Base-by-base conservation (phyloP, 2,329 filamentous ascomycete genomes). In the Ramichloridium luteum region DNA sequence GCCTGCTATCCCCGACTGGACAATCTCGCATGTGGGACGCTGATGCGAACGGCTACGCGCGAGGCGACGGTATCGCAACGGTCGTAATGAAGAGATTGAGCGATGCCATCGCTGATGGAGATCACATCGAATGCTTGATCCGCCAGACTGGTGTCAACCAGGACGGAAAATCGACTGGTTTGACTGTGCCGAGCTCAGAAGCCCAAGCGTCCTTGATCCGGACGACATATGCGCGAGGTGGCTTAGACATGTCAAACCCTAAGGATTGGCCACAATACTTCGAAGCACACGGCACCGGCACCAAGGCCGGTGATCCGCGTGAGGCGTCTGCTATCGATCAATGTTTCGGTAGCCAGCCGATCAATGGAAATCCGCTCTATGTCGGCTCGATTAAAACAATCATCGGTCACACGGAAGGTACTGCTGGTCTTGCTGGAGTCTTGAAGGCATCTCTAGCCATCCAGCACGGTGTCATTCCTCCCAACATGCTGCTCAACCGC, bases 51-150 rank as follows among this genome's bases (percentile, higher is more conserved):
- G 68, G 66, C 4, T 68, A 59, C 46, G 65, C 57, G 15, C 59
- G 68, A 0, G 67, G 66, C n/a, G 71, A 75, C 31, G 70, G 68
- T 1, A 49, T 70, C 5, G 60, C 61, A 2, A 52, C 56, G 1
- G 39, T 75, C 0, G 49, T 74, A 0, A 39, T 77, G 0, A 75
- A 75, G 45, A 54, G 47, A 1, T 44, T 74, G 1, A 50, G 46
- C 4, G 47, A 57, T 1, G 72, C 72, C 0, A 34, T 74, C 3
- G 48, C 36, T 0, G 59, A 66, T 41, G 58, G 58, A 1, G 64
- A 68, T 37, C 42, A 54, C 3, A 61, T 69, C 16, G 55, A 62
- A 18, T 55, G 54, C 25, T 42, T 59, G 4, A 48, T 61, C 11
- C 46, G 50, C 0, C 54, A 49, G 16, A 57, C 53, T 1, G 54